Percentiles rank a stretch among this genome's conserved stretches.
Conservation (phyloP, 768 basidiomycete genomes). For the Boletus tomentosulus region DNA sequence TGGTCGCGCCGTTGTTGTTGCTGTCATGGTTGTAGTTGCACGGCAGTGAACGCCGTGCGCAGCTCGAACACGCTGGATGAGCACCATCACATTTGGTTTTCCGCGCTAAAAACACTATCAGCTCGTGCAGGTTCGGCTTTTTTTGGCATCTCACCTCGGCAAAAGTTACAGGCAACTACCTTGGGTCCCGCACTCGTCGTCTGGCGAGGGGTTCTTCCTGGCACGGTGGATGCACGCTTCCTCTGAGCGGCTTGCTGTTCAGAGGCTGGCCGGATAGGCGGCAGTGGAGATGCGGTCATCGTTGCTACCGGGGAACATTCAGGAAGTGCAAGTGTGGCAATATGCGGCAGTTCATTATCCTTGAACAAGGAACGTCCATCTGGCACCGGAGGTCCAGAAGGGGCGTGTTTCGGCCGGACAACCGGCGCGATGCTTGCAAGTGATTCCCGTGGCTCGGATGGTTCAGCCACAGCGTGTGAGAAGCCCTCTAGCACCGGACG, state of each 20-base stretch:
- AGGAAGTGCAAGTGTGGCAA: constrained; percentile 62
- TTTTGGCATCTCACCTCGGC: constrained; percentile 57
- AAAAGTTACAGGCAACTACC: constrained; percentile 86
- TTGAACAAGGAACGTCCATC: constrained; percentile 46
- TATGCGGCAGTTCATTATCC: constrained; percentile 67
- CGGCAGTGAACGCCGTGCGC: constrained; percentile 66
- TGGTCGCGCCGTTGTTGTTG: constrained; percentile 22
- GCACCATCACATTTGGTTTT: constrained; percentile 88
- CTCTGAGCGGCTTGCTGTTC: constrained; percentile 66
- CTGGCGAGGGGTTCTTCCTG: constrained; percentile 56
- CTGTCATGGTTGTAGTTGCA: constrained; percentile 81
- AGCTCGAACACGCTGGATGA: constrained; percentile 82
- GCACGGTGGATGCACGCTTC: constrained; percentile 66
- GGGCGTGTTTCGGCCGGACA: constrained; percentile 27
- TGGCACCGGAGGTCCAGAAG: constrained; percentile 20
- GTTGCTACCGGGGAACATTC: constrained; percentile 50
- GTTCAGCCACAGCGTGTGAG: constrained; percentile 27
- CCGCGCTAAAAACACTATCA: constrained; percentile 48
- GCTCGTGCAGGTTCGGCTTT: constrained; percentile 3
- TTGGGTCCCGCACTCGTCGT: constrained; percentile 72
- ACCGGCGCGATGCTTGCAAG: constrained; percentile 36
- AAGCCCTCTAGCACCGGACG: constrained; percentile 32
- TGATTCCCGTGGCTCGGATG: constrained; percentile 45
- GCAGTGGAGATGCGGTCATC: constrained; percentile 62
- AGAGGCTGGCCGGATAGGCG: constrained; percentile 61